A percentile compares a stretch with the other conserved stretches of the same genome.
These are phyloP conservation scores for Phaeosphaeria sp. DNA, from an alignment of 2,329 filamentous ascomycete species.

Conservation along the genomic window DNA sequence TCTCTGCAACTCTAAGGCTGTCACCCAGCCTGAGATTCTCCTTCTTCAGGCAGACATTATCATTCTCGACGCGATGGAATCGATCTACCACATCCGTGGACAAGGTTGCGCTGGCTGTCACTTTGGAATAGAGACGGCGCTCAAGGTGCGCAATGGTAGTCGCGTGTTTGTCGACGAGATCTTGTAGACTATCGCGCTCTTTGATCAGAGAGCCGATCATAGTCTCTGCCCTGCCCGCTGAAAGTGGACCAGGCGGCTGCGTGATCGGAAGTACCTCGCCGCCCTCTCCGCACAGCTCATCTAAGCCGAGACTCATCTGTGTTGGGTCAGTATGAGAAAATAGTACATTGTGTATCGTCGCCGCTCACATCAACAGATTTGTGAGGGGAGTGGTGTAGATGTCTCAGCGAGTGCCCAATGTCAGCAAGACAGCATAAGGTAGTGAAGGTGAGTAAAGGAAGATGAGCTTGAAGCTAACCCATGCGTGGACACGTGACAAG, in stretches of 20 bases:
- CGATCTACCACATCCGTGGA: constrained; percentile 11
- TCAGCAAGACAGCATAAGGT: background rate
- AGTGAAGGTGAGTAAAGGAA: background rate
- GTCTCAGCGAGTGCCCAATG: background rate
- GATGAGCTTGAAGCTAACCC: background rate
- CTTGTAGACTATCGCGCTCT: constrained; percentile 10
- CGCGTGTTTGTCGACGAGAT: constrained; percentile 2
- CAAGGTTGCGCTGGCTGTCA: background rate
- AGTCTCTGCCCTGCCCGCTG: background rate
- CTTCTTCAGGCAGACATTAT: constrained; percentile 10
- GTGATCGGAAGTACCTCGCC: background rate
- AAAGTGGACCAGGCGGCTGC: background rate
- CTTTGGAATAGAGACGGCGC: constrained; percentile 4
- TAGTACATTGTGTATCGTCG: background rate
- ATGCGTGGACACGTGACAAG: background rate
- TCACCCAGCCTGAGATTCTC: constrained; percentile 17
- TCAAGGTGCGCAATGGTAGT: constrained; percentile 7
- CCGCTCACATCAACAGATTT: background rate
- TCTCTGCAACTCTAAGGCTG: constrained; percentile 8
- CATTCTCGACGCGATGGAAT: constrained; percentile 17
- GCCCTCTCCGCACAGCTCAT: constrained; percentile 10
- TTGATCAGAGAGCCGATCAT: constrained; percentile 6
- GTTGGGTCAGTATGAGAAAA: background rate
- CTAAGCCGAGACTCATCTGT: constrained; percentile 14
- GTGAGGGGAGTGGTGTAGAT: background rate